A percentile compares a stretch with the other conserved stretches of the same genome.
phyloP scores from a whole-genome alignment of 2,329 filamentous ascomycete species.

The Decorospora gaudefroyi region DNA sequence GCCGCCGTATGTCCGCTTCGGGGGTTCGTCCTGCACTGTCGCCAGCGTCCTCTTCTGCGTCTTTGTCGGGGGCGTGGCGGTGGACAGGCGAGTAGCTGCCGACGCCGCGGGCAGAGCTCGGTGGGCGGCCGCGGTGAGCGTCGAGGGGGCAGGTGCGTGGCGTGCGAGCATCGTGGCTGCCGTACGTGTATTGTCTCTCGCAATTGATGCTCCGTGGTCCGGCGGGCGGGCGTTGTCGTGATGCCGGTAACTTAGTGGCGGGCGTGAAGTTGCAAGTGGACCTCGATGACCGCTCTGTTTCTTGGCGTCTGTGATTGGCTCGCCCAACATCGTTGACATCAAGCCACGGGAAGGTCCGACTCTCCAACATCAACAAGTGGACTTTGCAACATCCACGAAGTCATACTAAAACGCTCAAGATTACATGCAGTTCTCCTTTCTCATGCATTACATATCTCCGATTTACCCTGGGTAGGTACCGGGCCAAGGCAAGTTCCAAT shows the following conservation, averaged over 20 bases:
- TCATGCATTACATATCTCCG: too few species aligned
- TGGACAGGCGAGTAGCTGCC: slow-evolving; percentile 46
- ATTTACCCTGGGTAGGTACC: too few species aligned
- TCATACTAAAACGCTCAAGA: neutral
- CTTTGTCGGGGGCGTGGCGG: slow-evolving; percentile 48
- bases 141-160: slow-evolving; percentile 47
- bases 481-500: too few species aligned
- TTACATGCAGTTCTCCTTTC: too few species aligned
- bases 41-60: slow-evolving; percentile 70
- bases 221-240: slow-evolving; percentile 35
- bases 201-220: slow-evolving; percentile 47
- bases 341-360: slow-evolving; percentile 14
- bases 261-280: slow-evolving; percentile 36
- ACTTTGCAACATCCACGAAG: neutral
- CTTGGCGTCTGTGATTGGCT: slow-evolving; percentile 27
- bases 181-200: slow-evolving; percentile 33
- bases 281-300: slow-evolving; percentile 25
- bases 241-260: slow-evolving; percentile 38
- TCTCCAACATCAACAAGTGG: neutral
- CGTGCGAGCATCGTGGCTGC: slow-evolving; percentile 49
- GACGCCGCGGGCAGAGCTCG: slow-evolving; percentile 49
- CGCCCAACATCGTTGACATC: slow-evolving; percentile 29
- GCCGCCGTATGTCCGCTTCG: slow-evolving; percentile 75
- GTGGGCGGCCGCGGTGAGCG: slow-evolving; percentile 49
- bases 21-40: slow-evolving; percentile 57